Base-by-base conservation (phyloP, 768 basidiomycete species). In the Leucocoprinus sp. region DNA sequence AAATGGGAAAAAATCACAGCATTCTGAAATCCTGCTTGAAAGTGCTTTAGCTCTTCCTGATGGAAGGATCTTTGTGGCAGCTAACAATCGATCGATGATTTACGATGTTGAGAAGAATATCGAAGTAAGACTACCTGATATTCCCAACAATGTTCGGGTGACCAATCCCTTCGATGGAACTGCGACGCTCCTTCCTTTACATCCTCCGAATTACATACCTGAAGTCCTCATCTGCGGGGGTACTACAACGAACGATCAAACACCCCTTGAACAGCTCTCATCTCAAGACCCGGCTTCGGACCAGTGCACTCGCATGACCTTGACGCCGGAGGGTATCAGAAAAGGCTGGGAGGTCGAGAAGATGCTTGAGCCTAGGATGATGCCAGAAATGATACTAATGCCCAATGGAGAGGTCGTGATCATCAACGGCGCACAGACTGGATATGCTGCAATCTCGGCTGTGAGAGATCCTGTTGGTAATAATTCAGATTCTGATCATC, bases 161-260 rank as follows among this genome's bases (percentile, higher is more conserved):
- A 67, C 62, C 22, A 66, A 68, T 44, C 64, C 67, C n/a, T 62
- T 64, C 55, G 59, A 71, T 50, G 60, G 64, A 43, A 64, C 58
- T 26, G 68, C 57, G 29, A 57, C 61, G 18, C 55, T 69, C n/a
- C 60, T 68, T 3, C 67, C 67, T 2, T 56, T 69, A 8, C 59
- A 60, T 1, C 63, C 66, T 15, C 63, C 63, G 1, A 55, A 67
- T 34, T 75, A 65, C 45, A 68, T 63, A 4, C 69, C 72, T 3
- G 70, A 71, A 49, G 59, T 74, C 22, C 61, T 75, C 29, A 63
- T 74, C 33, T 75, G 72, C 52, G 72, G 72, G 23, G 72, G 72
- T 17, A 60, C 66, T 8, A 64, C 59, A 8, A 53, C 62, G 1
- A 60, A 56, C 40, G 65, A 68, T 35, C 52, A 50, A 4, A 56